Percentiles rank a stretch among this genome's conserved stretches.
Conservation (phyloP, 139 green algal genomes). For the Micractinium sp. region DNA sequence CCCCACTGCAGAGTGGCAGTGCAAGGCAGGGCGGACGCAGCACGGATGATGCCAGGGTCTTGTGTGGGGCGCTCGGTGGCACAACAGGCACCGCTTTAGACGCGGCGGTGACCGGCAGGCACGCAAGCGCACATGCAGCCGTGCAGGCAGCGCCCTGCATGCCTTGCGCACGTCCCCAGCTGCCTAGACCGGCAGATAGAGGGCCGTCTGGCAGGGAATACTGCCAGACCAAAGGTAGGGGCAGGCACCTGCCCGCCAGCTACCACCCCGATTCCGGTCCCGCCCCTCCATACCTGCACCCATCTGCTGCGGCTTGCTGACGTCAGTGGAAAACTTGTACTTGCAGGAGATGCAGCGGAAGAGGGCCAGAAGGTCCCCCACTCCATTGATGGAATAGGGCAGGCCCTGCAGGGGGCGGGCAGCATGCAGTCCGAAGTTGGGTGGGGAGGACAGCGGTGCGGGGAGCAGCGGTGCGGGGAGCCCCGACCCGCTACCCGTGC, state of each 20-base stretch:
- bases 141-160: background rate
- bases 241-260: background rate
- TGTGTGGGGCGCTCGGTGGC: background rate
- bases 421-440: background rate
- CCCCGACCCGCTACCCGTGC: too few species aligned
- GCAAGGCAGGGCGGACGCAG: background rate
- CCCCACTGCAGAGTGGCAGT: conserved; percentile 41
- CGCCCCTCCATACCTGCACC: conserved; percentile 47
- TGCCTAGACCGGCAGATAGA: too few species aligned
- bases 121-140: background rate
- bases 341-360: conserved; percentile 88
- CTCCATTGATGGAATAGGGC: conserved; percentile 78
- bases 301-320: conserved; percentile 71
- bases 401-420: conserved; percentile 61
- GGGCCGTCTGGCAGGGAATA: background rate
- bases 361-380: conserved; percentile 82
- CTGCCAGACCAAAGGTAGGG: background rate
- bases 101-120: too few species aligned
- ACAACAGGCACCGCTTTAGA: too few species aligned
- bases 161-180: too few species aligned
- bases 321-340: conserved; percentile 83
- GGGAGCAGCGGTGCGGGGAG: too few species aligned
- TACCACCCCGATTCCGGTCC: background rate
- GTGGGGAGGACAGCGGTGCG: too few species aligned
- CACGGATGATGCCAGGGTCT: background rate